A percentile compares a stretch with the other conserved stretches of the same genome.
These are phyloP conservation scores for Omphalotus guepiniiformis DNA, from an alignment of 768 basidiomycete species.

Conservation along the genomic window DNA sequence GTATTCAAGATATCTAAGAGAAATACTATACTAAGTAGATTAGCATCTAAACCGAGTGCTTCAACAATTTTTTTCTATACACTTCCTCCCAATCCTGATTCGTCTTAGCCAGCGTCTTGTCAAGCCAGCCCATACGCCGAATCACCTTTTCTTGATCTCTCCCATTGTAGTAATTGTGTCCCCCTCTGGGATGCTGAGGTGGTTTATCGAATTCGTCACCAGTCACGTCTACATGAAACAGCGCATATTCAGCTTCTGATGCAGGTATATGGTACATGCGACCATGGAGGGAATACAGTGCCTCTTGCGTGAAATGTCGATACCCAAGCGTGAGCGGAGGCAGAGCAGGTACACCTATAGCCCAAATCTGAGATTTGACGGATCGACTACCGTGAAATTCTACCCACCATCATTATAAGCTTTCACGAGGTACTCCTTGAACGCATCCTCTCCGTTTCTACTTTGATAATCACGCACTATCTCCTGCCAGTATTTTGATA, in stretches of 20 bases:
- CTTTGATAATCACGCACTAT: conserved; percentile 29
- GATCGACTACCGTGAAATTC: not conserved
- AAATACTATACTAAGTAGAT: not conserved
- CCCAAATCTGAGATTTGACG: not conserved
- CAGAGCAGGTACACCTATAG: conserved; percentile 50
- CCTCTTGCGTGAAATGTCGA: conserved; percentile 43
- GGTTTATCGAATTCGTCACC: too few relatives aligned
- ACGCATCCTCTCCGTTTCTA: conserved; percentile 28
- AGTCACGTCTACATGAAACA: conserved; percentile 35
- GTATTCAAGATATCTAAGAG: not conserved
- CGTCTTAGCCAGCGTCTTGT: conserved; percentile 26
- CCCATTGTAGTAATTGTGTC: conserved; percentile 61
- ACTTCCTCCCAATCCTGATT: conserved; percentile 41
- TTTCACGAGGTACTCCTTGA: conserved; percentile 48
- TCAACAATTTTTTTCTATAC: too few relatives aligned
- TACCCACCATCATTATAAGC: conserved; percentile 52
- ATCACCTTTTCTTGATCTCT: conserved; percentile 46
- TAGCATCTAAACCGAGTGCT: too few relatives aligned
- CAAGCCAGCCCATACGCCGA: conserved; percentile 39
- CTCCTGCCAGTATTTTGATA: conserved; percentile 39
- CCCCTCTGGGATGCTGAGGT: conserved; percentile 44
- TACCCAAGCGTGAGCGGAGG: conserved; percentile 51
- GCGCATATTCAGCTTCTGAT: conserved; percentile 40
- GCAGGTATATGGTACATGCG: conserved; percentile 43
- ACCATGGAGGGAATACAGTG: conserved; percentile 47